Conservation (phyloP, 352 stramenopile genomes). For the Salisapilia sapeloensis region DNA sequence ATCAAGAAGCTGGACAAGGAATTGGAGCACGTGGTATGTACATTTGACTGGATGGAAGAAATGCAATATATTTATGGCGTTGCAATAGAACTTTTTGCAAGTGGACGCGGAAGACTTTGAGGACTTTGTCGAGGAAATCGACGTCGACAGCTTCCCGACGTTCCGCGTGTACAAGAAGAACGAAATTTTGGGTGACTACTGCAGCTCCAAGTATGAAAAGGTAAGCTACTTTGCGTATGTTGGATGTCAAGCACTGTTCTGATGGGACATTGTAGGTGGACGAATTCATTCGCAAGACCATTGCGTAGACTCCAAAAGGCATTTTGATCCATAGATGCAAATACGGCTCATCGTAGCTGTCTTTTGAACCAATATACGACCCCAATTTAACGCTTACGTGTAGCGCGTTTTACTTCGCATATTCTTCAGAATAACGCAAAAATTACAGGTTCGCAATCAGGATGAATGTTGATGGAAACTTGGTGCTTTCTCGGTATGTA, state of each 20-base stretch:
- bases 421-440: no score
- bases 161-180: constrained; percentile 56
- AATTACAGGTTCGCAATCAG: no score
- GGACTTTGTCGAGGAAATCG: constrained; percentile 44
- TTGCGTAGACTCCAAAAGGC: no score
- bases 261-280: constrained; percentile 12
- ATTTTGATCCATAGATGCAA: no score
- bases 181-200: constrained; percentile 37
- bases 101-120: constrained; percentile 45
- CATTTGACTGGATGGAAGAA: not conserved
- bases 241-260: not conserved
- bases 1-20: constrained; percentile 32
- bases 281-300: constrained; percentile 44
- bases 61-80: constrained; percentile 2
- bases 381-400: no score
- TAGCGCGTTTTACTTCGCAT: no score
- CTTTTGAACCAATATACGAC: no score
- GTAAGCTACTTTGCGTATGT: constrained; percentile 3
- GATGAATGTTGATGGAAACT: no score
- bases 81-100: constrained; percentile 21
- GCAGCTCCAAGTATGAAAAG: constrained; percentile 60
- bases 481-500: no score
- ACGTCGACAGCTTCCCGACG: constrained; percentile 57
- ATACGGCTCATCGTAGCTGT: no score
- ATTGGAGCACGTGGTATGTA: constrained; percentile 18